Conservation (phyloP, 2,329 filamentous ascomycete genomes). For the Didymella pinodella region DNA sequence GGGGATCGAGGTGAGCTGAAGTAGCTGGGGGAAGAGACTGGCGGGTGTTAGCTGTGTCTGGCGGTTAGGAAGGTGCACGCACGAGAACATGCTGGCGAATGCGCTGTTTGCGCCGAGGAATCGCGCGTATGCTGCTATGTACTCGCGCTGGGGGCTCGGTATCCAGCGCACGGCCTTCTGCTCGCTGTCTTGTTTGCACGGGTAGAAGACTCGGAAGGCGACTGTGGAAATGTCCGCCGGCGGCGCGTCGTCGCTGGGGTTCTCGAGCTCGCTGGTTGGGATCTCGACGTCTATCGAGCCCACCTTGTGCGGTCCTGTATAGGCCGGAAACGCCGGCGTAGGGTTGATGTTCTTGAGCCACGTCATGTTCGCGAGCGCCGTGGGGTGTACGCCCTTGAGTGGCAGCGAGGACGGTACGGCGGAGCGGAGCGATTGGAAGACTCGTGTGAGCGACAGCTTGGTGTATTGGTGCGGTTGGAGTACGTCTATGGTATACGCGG, state of each 20-base stretch:
- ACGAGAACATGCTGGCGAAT: constrained; percentile 53
- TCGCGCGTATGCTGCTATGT: constrained; percentile 76
- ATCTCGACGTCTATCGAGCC: constrained; percentile 84
- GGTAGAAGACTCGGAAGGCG: constrained; percentile 84
- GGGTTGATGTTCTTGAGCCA: constrained; percentile 65
- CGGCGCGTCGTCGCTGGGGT: constrained; percentile 62
- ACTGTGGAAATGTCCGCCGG: constrained; percentile 69
- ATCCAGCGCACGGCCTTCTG: constrained; percentile 76
- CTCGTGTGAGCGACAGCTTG: constrained; percentile 44
- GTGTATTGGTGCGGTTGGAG: background rate
- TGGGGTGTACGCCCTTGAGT: constrained; percentile 6
- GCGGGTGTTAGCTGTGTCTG: background rate
- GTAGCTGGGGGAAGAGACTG: constrained; percentile 72
- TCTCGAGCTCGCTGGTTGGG: constrained; percentile 63
- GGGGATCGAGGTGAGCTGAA: constrained; percentile 77
- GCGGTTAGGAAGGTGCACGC: constrained; percentile 10
- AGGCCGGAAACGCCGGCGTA: constrained; percentile 75
- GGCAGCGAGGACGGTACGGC: constrained; percentile 26
- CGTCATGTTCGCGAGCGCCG: constrained; percentile 44
- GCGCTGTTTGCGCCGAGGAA: constrained; percentile 73
- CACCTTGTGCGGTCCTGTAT: constrained; percentile 79
- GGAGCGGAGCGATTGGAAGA: constrained; percentile 31
- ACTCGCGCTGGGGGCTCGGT: constrained; percentile 76
- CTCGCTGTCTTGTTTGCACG: constrained; percentile 51
- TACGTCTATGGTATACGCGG: constrained; percentile 7